Conservation (phyloP, 106 monocot genomes). For the Acorus gramineus region DNA sequence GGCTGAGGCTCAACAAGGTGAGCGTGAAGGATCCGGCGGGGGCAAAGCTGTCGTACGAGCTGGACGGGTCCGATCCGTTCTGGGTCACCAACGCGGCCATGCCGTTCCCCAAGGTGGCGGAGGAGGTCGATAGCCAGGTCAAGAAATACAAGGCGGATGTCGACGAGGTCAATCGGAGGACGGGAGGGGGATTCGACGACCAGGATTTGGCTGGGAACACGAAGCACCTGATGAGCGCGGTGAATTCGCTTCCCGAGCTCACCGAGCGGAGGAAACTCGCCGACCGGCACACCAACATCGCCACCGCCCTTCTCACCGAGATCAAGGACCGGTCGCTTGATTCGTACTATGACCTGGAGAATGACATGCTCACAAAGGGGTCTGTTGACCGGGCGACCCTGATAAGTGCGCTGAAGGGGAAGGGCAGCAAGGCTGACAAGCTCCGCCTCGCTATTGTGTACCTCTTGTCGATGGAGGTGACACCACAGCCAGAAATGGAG, state of each 20-base stretch:
- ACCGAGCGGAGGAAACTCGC: slow-evolving; percentile 91
- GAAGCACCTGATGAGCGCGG: slow-evolving; percentile 79
- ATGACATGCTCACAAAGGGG: slow-evolving; percentile 72
- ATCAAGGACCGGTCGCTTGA: slow-evolving; percentile 88
- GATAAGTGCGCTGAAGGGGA: slow-evolving; percentile 59
- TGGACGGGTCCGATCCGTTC: slow-evolving; percentile 68
- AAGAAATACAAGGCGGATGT: slow-evolving; percentile 93
- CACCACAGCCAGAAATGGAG: slow-evolving; percentile 69
- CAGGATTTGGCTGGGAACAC: slow-evolving; percentile 88
- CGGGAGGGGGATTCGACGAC: slow-evolving; percentile 89
- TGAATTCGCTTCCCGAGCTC: slow-evolving; percentile 89
- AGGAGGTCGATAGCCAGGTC: slow-evolving; percentile 84
- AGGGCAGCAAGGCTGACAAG: slow-evolving; percentile 78
- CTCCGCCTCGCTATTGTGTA: slow-evolving; percentile 75
- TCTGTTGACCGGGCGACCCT: slow-evolving; percentile 49
- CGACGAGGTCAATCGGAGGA: slow-evolving; percentile 70
- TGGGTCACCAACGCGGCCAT: slow-evolving; percentile 78
- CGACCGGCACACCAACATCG: slow-evolving; percentile 89
- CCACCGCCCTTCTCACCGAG: slow-evolving; percentile 67
- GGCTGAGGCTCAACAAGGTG: slow-evolving; percentile 57
- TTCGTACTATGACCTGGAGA: slow-evolving; percentile 69
- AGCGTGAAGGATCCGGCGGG: slow-evolving; percentile 33
- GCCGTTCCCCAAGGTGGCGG: slow-evolving; percentile 86
- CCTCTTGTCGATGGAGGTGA: slow-evolving; percentile 75
- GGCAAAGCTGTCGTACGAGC: slow-evolving; percentile 43